Conservation (phyloP, 1,284 basidiomycete species). For the Sanghuangporus sanghuang region DNA sequence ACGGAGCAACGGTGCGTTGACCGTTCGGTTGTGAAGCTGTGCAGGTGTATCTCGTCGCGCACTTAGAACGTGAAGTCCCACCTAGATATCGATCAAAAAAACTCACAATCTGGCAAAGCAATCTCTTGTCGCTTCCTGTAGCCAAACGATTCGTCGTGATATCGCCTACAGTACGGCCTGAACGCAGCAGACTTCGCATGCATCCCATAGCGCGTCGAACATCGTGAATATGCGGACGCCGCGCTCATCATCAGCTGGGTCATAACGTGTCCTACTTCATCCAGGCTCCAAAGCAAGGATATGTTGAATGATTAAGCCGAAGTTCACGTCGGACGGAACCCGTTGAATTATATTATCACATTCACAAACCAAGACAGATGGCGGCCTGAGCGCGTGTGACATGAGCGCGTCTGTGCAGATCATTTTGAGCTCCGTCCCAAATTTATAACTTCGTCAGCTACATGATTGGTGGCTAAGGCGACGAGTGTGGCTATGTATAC, state of each 20-base stretch:
- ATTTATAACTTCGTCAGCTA: no score
- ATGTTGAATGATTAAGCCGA: not conserved
- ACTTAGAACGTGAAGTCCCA: not conserved
- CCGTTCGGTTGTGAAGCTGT: slow-evolving; percentile 71
- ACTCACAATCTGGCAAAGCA: slow-evolving; percentile 72
- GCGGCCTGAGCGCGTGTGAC: no score
- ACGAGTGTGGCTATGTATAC: no score
- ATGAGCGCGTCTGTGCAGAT: no score
- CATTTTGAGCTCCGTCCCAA: no score
- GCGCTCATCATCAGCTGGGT: no score
- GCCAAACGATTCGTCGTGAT: slow-evolving; percentile 83
- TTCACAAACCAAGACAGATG: not conserved
- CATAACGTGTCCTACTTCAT: no score
- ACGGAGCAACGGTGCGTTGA: slow-evolving; percentile 75
- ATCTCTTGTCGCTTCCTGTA: slow-evolving; percentile 65
- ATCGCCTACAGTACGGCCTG: slow-evolving; percentile 25
- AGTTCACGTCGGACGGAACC: not conserved
- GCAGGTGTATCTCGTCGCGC: slow-evolving; percentile 54
- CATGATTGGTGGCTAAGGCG: no score
- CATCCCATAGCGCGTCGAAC: no score
- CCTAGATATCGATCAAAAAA: not conserved
- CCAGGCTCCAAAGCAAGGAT: not conserved
- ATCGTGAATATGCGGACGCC: no score
- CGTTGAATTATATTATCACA: not conserved
- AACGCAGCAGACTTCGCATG: no score